phyloP scores from a whole-genome alignment of 225 moss, liverwort and hornwort genomes.

The Pseudisothecium myosuroides region DNA sequence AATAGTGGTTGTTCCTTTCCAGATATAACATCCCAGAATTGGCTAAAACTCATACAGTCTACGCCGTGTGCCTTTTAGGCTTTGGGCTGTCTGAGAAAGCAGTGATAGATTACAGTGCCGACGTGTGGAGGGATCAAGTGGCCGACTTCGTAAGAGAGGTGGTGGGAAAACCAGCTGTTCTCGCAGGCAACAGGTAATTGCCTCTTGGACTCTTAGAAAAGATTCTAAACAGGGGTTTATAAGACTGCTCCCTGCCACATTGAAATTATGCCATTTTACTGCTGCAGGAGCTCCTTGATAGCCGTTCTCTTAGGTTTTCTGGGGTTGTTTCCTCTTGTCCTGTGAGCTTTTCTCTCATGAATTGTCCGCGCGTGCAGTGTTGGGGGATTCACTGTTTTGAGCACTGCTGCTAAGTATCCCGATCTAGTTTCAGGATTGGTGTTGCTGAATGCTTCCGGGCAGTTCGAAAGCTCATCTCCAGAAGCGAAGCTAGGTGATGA shows the following conservation, averaged over 20 bases:
- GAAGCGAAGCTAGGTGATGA: conserved; percentile 38
- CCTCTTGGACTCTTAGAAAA: neutral
- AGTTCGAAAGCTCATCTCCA: conserved; percentile 36
- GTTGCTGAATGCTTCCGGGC: conserved; percentile 67
- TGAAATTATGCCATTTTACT: neutral
- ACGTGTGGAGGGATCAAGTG: conserved; percentile 74
- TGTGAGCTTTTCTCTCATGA: neutral
- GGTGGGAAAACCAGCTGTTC: conserved; percentile 54
- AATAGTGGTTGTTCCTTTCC: neutral
- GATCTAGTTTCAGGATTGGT: conserved; percentile 63
- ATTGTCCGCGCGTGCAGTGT: conserved; percentile 28
- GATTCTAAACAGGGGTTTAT: neutral
- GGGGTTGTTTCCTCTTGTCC: neutral
- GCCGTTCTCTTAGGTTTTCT: neutral
- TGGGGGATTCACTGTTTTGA: conserved; percentile 65
- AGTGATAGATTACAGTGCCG: conserved; percentile 46
- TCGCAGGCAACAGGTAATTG: conserved; percentile 63
- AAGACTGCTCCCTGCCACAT: neutral
- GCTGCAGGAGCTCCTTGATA: neutral
- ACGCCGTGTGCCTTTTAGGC: conserved; percentile 76
- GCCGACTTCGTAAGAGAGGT: conserved; percentile 63
- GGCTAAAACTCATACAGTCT: conserved; percentile 70
- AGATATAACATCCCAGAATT: conserved; percentile 78
- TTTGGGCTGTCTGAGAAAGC: conserved; percentile 87
- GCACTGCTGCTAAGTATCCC: conserved; percentile 45